A percentile compares a stretch with the other conserved stretches of the same genome.
Conservation (phyloP, 441 rosid species). For the Pelargonium citronellum region DNA sequence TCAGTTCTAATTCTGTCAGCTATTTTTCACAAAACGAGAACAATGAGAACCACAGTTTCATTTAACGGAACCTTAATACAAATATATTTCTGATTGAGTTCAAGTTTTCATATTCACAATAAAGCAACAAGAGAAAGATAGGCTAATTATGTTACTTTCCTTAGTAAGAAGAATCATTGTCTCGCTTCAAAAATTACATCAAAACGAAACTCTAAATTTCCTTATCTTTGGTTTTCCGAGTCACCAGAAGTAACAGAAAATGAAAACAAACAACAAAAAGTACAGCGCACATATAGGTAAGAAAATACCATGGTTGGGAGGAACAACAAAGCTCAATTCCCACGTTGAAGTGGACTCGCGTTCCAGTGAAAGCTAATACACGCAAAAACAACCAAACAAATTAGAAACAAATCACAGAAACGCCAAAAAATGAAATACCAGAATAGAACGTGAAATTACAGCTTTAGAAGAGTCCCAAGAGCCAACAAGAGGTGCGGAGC, state of each 20-base stretch:
- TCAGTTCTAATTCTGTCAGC: not conserved
- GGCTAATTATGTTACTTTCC: not conserved
- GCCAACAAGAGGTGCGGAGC: conserved; percentile 82
- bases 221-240: not conserved
- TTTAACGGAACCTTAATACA: not conserved
- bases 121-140: not conserved
- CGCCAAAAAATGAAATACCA: not conserved
- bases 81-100: not conserved
- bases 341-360: conserved; percentile 89
- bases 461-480: conserved; percentile 96
- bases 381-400: not conserved
- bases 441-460: conserved; percentile 29
- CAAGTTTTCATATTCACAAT: not conserved
- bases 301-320: conserved; percentile 79
- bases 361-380: conserved; percentile 59
- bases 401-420: not conserved
- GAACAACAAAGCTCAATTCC: conserved; percentile 90
- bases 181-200: not conserved
- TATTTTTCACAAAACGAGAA: conserved; percentile 1
- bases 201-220: not conserved
- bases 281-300: not conserved
- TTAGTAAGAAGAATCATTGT: not conserved
- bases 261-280: not conserved
- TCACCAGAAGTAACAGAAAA: not conserved
- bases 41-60: not conserved